These are phyloP conservation scores for Cyberlindnera veronae DNA, from an alignment of 805 yeast genomes.

Conservation along the genomic window DNA sequence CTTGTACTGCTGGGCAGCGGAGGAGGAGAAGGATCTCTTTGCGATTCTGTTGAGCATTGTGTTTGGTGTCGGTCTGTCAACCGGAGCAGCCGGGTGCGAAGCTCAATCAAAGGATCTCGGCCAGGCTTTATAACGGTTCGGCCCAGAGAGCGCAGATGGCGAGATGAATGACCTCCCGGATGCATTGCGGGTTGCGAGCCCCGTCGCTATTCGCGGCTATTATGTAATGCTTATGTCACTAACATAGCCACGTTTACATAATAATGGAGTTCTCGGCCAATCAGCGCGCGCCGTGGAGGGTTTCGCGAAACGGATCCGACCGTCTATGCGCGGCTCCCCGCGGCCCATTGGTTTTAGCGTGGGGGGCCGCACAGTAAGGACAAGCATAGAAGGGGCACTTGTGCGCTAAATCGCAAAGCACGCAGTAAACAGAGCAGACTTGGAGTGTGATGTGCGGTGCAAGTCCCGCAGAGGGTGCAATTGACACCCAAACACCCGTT, in stretches of 20 bases:
- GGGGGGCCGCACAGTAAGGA: conserved; percentile 1
- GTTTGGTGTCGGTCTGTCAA: no score
- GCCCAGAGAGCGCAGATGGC: no score
- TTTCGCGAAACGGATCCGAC: conserved; percentile 11
- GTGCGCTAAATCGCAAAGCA: no score
- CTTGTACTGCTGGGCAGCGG: conserved; percentile 66
- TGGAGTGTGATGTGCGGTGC: no score
- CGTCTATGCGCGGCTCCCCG: conserved; percentile 4
- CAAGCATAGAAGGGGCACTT: background rate
- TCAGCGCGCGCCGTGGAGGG: conserved; percentile 5
- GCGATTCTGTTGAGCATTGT: conserved; percentile 56
- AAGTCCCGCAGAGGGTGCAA: no score
- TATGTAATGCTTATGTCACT: conserved; percentile 5
- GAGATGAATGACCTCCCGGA: conserved; percentile 11
- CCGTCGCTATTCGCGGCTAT: conserved; percentile 1
- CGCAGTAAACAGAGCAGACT: no score
- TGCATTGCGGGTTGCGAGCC: conserved; percentile 6
- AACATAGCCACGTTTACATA: background rate
- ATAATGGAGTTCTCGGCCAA: conserved; percentile 4
- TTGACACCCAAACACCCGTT: no score
- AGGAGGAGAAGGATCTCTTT: conserved; percentile 62
- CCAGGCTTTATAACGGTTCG: conserved; percentile 4
- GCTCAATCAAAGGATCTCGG: no score
- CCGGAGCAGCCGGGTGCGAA: no score
- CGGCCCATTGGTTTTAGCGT: conserved; percentile 3